Percentiles rank a stretch among this genome's conserved stretches.
These are phyloP conservation scores for Candida fluviatilis DNA, from an alignment of 805 yeast genomes.

Conservation along the genomic window DNA sequence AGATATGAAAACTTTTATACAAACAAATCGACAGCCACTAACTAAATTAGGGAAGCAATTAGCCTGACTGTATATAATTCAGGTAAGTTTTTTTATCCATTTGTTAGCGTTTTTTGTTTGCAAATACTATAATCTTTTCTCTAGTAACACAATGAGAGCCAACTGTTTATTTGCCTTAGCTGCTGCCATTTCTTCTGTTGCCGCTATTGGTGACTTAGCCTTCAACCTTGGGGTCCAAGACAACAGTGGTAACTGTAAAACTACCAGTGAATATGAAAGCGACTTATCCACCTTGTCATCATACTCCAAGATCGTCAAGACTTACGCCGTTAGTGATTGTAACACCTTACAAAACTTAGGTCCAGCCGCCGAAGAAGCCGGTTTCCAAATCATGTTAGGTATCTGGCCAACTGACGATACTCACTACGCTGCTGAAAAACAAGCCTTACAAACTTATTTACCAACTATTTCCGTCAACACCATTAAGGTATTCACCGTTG, in stretches of 20 bases:
- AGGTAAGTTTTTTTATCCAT: no score
- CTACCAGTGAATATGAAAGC: slow-evolving; percentile 59
- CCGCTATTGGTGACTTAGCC: slow-evolving; percentile 68
- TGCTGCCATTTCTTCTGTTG: slow-evolving; percentile 40
- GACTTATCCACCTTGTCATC: slow-evolving; percentile 60
- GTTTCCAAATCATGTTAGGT: slow-evolving; percentile 76
- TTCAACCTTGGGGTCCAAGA: slow-evolving; percentile 84
- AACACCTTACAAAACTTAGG: slow-evolving; percentile 80
- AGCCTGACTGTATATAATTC: background rate
- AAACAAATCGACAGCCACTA: no score
- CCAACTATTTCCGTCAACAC: slow-evolving; percentile 68
- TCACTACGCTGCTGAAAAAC: slow-evolving; percentile 71
- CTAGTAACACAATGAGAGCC: background rate
- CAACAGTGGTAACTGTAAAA: slow-evolving; percentile 71
- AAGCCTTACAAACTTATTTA: slow-evolving; percentile 65
- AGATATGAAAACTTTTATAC: background rate
- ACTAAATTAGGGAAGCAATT: no score
- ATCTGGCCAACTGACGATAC: slow-evolving; percentile 91
- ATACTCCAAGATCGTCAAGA: slow-evolving; percentile 67
- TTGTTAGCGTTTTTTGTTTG: no score
- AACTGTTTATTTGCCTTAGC: background rate
- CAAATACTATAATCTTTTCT: no score
- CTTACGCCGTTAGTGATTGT: slow-evolving; percentile 93
- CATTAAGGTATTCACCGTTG: slow-evolving; percentile 78
- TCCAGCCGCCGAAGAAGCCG: slow-evolving; percentile 78